Evolutionary conservation across 495 filamentous ascomycete genomes (phyloP), one percentile per base, ranked within the genome.

Genomic region (Letharia lupina): DNA sequence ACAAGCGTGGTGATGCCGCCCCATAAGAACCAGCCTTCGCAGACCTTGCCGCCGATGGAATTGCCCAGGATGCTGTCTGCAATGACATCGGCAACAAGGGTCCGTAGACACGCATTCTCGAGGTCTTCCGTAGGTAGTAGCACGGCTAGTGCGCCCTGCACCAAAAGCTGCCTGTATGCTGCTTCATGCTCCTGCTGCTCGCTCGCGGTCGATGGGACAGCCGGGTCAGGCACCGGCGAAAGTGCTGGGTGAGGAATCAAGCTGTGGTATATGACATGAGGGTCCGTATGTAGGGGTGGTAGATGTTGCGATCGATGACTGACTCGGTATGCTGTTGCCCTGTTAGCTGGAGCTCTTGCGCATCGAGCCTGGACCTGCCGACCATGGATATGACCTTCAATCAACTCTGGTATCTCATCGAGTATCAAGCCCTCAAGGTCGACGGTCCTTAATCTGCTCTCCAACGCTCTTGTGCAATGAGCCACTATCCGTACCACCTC

Each of bases 101-200:
- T 80, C 23, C 89, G 85, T 70, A 97, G 77, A 73, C 91, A 96
- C 59, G 80, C 83, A 75, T 95, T 97, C 71, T 92, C 86, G 13
- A 98, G 82, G 70, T 98, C 93, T 73, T 97, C 93, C 23, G 90
- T 94, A 8, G 94, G 94, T 42, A 98, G 81, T 35, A 98, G 79
- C 54, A 96, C 78, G 7, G 91, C 88, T 56, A 98, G 77, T 56
- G 89, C 81, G 7, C 86, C 89, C 68, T 90, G 85, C 20, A 89
- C 90, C 16, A 97, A 78, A 68, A 96, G 76, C 71, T 91, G 89
- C 73, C 91, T 86, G 77, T 94, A 96, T 63, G 83, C 80, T 28
- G 82, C 80, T 77, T 97, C 92, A 73, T 93, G 92, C 60, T 88
- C 81, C 60, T 76, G 77, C 74, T 95, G 91, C 67, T 83, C 78